Percentiles rank a stretch among this genome's conserved stretches.
phyloP scores from a whole-genome alignment of 805 yeast genomes.

The Huiozyma sinensis region DNA sequence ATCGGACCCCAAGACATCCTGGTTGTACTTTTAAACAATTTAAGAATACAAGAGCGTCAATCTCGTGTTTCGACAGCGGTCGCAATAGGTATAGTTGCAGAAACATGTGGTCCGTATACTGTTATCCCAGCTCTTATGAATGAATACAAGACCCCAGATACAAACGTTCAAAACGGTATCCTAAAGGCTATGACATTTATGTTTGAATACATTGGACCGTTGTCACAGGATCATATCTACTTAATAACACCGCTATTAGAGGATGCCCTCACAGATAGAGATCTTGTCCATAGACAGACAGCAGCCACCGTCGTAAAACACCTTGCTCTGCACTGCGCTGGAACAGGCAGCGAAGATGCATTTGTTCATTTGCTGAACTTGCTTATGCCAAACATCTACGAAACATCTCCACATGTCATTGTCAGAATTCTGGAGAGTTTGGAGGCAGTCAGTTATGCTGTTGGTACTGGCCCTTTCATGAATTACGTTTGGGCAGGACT shows the following conservation, averaged over 20 bases:
- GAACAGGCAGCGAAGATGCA: slow-evolving; percentile 67
- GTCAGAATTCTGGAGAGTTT: slow-evolving; percentile 70
- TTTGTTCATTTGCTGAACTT: slow-evolving; percentile 76
- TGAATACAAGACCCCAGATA: slow-evolving; percentile 86
- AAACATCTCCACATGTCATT: slow-evolving; percentile 93
- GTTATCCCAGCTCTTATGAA: slow-evolving; percentile 92
- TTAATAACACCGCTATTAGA: slow-evolving; percentile 70
- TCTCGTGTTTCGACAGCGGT: slow-evolving; percentile 94
- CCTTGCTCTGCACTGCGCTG: slow-evolving; percentile 68
- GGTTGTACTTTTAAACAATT: slow-evolving; percentile 69
- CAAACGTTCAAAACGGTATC: slow-evolving; percentile 91
- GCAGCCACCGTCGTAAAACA: slow-evolving; percentile 83
- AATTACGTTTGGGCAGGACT: slow-evolving; percentile 80
- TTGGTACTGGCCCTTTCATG: slow-evolving; percentile 68
- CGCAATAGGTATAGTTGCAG: slow-evolving; percentile 94
- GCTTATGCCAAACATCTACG: slow-evolving; percentile 80
- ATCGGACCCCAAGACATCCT: slow-evolving; percentile 94
- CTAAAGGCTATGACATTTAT: slow-evolving; percentile 81
- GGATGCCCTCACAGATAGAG: slow-evolving; percentile 85
- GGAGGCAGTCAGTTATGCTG: slow-evolving; percentile 54
- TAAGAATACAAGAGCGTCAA: slow-evolving; percentile 92
- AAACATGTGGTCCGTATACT: slow-evolving; percentile 84
- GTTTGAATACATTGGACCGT: slow-evolving; percentile 82
- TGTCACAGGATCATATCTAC: slow-evolving; percentile 72
- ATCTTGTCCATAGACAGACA: slow-evolving; percentile 88